Conservation (phyloP, 768 basidiomycete species). For the Dacryopinax spathularia region DNA sequence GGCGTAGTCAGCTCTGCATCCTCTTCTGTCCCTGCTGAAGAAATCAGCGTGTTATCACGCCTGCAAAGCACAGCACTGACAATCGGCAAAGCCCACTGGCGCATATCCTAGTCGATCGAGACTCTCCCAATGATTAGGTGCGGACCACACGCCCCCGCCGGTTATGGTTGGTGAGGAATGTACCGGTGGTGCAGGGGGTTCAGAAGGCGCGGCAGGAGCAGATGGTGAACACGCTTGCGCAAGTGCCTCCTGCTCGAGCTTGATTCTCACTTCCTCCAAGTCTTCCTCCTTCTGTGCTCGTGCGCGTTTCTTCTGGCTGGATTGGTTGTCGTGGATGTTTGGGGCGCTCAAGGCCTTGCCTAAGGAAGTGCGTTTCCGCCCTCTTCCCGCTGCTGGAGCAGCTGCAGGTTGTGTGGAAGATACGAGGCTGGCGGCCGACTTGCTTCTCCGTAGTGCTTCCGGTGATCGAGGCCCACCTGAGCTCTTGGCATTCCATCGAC, state of each 20-base stretch:
- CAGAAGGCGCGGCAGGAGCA: no score
- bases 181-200: no score
- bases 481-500: background rate
- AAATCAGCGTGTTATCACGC: background rate
- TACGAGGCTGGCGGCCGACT: background rate
- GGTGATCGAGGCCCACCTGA: no score
- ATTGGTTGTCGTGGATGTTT: no score
- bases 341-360: background rate
- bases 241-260: background rate
- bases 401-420: background rate
- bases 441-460: background rate
- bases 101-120: background rate
- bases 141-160: no score
- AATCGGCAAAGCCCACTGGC: background rate
- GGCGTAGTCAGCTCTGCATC: no score
- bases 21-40: background rate
- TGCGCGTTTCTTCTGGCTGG: no score
- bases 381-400: no score
- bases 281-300: conserved; percentile 3
- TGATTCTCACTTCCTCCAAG: background rate
- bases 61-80: background rate
- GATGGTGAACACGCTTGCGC: no score
- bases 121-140: no score
- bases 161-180: no score
- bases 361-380: background rate